Evolutionary conservation across 202 grass and related monocot species (phyloP), one percentile per base, ranked within the genome.

Genomic region (Cymbopogon flexuosus): DNA sequence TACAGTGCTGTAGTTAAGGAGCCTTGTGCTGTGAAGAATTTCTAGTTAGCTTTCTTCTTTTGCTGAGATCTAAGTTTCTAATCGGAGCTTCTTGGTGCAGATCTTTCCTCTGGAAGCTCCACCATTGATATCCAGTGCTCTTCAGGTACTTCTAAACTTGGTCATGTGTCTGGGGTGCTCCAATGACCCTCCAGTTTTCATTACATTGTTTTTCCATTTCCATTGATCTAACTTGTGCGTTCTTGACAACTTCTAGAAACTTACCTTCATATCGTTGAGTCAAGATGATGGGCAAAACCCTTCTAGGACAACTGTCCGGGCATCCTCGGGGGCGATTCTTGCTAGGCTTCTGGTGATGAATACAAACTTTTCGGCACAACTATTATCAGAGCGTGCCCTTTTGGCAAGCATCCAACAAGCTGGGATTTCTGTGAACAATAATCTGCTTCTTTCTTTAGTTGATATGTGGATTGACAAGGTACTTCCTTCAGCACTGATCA

Each of bases 381-480:
- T 98, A 65, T 83, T 89, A 84, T 98, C 96, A 57, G 96, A 98
- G 60, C 79, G 86, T 78, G 80, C 88, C 59, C 88, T 98, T 88
- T 52, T 45, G 19, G 15, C 79, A 59, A 90, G 59, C 67, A 89
- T 98, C 70, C 88, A 90, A 68, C 96, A 98, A 79, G 83, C 96
- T 59, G 92, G 90, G 54, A 73, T 98, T 89, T 86, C 88, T 62
- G 62, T 98, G 58, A 91, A 86, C 65, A 86, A 98, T 84, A 95
- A 88, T 75, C 54, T 95, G 47, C 90, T 98, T 83, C 90, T 98
- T 79, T 88, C 81, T 79, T 90, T 98, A 56, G 85, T 92, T 80
- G 90, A 98, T 67, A 79, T 93, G 79, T 98, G 96, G 96, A 85
- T 95, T 24, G 90, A 98, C 71, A 95, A 98, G 96, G 96, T 98